phyloP scores from a whole-genome alignment of 2,329 filamentous ascomycete species.

The Xylaria sp. region DNA sequence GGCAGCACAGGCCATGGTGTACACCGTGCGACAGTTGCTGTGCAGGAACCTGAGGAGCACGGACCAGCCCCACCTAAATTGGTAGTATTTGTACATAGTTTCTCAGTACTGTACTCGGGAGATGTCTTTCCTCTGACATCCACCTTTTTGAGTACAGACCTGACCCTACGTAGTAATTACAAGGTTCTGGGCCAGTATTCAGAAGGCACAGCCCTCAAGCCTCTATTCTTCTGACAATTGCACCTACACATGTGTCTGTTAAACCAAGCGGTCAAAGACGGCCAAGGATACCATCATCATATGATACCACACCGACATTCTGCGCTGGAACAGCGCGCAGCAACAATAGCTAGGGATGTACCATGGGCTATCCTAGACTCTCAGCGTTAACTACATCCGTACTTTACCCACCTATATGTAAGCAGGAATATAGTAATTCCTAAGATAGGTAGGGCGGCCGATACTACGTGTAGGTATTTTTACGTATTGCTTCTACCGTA shows the following conservation, averaged over 20 bases:
- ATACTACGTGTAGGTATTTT: background rate
- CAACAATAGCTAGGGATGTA: background rate
- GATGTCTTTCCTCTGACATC: no score
- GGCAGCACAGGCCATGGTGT: no score
- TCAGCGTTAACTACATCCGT: background rate
- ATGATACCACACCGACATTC: slow-evolving; percentile 29
- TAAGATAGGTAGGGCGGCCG: no score
- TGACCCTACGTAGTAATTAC: no score
- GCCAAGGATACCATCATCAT: slow-evolving; percentile 21
- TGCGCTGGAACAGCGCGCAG: slow-evolving; percentile 4
- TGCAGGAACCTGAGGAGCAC: no score
- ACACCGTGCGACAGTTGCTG: no score
- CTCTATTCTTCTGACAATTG: background rate
- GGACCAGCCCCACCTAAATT: no score
- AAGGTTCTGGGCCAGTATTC: no score
- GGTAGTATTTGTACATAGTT: no score
- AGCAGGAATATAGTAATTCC: background rate
- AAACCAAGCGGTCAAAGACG: slow-evolving; percentile 23
- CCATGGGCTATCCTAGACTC: slow-evolving; percentile 5
- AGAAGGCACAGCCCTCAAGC: background rate
- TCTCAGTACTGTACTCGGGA: no score
- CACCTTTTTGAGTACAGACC: no score
- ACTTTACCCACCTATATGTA: background rate
- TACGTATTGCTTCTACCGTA: no score
- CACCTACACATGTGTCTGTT: slow-evolving; percentile 5